Evolutionary conservation across 2,329 filamentous ascomycete genomes (phyloP).

Genomic region (Alternaria infectoria): DNA sequence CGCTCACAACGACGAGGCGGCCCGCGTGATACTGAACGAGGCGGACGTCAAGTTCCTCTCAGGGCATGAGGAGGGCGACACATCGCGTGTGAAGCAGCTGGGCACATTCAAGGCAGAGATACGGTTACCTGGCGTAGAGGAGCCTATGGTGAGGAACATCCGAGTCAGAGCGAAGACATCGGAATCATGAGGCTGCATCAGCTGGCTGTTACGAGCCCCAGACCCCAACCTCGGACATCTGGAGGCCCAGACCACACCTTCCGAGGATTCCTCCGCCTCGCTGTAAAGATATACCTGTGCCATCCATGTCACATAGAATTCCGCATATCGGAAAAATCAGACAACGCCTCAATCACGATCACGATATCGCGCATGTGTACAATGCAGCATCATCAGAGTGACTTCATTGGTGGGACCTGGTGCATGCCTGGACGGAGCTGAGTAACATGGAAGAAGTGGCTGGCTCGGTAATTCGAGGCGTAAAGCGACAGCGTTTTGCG

Average conservation of each 20-base stretch:
- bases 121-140: conserved; percentile 54
- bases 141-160: conserved; percentile 40
- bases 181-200: conserved; percentile 16
- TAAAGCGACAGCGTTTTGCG: conserved; percentile 28
- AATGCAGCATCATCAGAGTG: background rate
- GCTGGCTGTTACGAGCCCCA: conserved; percentile 2
- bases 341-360: conserved; percentile 27
- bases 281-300: conserved; percentile 38
- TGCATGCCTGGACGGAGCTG: conserved; percentile 3
- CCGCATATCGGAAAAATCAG: conserved; percentile 27
- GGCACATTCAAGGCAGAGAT: conserved; percentile 62
- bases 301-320: conserved; percentile 22
- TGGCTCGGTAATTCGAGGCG: conserved; percentile 34
- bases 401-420: conserved; percentile 30
- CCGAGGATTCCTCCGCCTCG: conserved; percentile 20
- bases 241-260: background rate
- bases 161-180: conserved; percentile 41
- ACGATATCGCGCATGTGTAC: conserved; percentile 7
- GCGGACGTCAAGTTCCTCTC: conserved; percentile 59
- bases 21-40: conserved; percentile 56
- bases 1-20: conserved; percentile 59
- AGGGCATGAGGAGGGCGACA: conserved; percentile 43
- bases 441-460: conserved; percentile 6
- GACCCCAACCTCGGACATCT: conserved; percentile 11
- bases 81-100: conserved; percentile 58